A percentile compares a stretch with the other conserved stretches of the same genome.
These are phyloP conservation scores for Amyloporia xantha DNA, from an alignment of 768 basidiomycete genomes.

Conservation along the genomic window DNA sequence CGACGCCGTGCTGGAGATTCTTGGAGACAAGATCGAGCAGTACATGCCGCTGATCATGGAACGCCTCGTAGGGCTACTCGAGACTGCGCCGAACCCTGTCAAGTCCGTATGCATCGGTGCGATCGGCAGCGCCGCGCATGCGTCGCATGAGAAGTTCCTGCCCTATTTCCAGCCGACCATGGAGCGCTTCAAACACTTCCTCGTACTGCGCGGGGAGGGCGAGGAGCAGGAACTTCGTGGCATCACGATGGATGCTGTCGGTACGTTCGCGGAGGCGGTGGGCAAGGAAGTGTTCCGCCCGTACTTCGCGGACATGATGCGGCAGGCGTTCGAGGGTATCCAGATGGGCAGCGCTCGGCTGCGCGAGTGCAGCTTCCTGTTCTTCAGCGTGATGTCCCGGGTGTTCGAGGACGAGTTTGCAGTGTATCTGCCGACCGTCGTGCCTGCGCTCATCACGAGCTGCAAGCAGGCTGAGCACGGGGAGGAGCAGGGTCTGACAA, in stretches of 20 bases:
- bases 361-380: slow-evolving; percentile 93
- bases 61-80: slow-evolving; percentile 78
- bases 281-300: slow-evolving; percentile 91
- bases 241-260: slow-evolving; percentile 98
- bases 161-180: slow-evolving; percentile 95
- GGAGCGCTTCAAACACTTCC: slow-evolving; percentile 82
- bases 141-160: slow-evolving; percentile 82
- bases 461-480: slow-evolving; percentile 80
- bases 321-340: slow-evolving; percentile 85
- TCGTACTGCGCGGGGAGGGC: slow-evolving; percentile 76
- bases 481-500: slow-evolving; percentile 39
- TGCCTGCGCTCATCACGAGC: slow-evolving; percentile 78
- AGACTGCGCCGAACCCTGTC: slow-evolving; percentile 77
- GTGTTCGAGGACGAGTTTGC: slow-evolving; percentile 95
- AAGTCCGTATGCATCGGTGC: slow-evolving; percentile 96
- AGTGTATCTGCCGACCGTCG: slow-evolving; percentile 75
- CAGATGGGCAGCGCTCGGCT: slow-evolving; percentile 82
- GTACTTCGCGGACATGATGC: slow-evolving; percentile 96
- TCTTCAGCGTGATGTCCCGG: slow-evolving; percentile 98
- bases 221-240: slow-evolving; percentile 94
- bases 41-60: slow-evolving; percentile 96
- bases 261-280: slow-evolving; percentile 96
- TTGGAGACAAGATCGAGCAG: slow-evolving; percentile 83
- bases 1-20: slow-evolving; percentile 91
- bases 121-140: slow-evolving; percentile 96